Conservation (phyloP, 345 rosid species). For the Arabis alpina region DNA sequence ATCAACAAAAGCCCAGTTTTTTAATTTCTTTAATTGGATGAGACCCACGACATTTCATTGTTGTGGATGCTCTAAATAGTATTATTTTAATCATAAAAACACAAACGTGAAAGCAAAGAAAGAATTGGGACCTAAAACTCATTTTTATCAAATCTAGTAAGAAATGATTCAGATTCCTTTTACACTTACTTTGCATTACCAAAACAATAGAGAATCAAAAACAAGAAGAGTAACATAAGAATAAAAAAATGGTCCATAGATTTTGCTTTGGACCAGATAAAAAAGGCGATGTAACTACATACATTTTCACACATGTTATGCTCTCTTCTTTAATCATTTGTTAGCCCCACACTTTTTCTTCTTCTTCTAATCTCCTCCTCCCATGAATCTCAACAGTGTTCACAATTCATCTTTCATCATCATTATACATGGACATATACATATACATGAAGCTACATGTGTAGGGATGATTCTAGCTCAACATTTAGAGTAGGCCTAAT, state of each 20-base stretch:
- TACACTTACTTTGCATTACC: constrained; percentile 8
- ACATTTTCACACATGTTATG: constrained; percentile 34
- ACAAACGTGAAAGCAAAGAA: not conserved
- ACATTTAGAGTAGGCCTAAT: not conserved
- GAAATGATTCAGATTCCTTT: constrained; percentile 27
- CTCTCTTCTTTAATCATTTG: constrained; percentile 30
- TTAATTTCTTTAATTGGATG: no score
- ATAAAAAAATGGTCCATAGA: constrained; percentile 30
- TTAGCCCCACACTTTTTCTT: constrained; percentile 28
- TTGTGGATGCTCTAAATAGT: no score
- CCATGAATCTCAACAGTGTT: constrained; percentile 37
- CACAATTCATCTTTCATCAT: constrained; percentile 28
- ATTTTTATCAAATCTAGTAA: not conserved
- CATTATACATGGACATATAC: constrained; percentile 7
- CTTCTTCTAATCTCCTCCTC: constrained; percentile 12
- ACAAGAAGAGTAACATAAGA: constrained; percentile 10
- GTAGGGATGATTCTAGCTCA: constrained; percentile 10
- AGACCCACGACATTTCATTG: no score
- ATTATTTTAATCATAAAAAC: not conserved
- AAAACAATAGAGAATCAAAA: constrained; percentile 18
- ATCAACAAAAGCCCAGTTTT: no score
- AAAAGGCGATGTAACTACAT: constrained; percentile 32
- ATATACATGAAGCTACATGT: not conserved
- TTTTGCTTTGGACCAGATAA: constrained; percentile 38
- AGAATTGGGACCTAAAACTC: constrained; percentile 10